phyloP scores from a whole-genome alignment of 169 alveolate genomes.

The Plasmodium gaboni region DNA sequence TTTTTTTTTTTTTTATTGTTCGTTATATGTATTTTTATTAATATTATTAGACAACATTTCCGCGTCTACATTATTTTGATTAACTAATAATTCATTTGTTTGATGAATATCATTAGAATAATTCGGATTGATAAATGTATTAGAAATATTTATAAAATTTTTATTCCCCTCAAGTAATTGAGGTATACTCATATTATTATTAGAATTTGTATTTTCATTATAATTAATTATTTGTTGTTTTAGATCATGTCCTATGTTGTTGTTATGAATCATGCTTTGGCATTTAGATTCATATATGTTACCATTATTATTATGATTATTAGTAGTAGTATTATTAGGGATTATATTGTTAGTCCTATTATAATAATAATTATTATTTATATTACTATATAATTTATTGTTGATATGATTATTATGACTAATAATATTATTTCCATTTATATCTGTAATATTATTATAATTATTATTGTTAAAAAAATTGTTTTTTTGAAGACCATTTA shows the following conservation, averaged over 20 bases:
- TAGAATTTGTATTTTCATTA: conserved; percentile 19
- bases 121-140: conserved; percentile 47
- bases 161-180: conserved; percentile 46
- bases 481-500: too few relatives aligned
- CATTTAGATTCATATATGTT: conserved; percentile 15
- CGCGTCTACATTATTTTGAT: conserved; percentile 38
- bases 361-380: neutral
- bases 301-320: conserved; percentile 5
- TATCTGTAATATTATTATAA: neutral
- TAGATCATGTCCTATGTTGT: conserved; percentile 14
- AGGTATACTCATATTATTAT: conserved; percentile 19
- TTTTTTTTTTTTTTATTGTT: neutral
- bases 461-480: conserved; percentile 10
- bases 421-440: conserved; percentile 11
- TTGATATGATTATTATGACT: conserved; percentile 3
- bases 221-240: conserved; percentile 18
- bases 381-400: conserved; percentile 2
- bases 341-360: neutral
- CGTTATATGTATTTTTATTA: neutral
- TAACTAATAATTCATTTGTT: conserved; percentile 24
- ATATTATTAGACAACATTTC: conserved; percentile 11
- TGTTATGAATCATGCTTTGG: conserved; percentile 6
- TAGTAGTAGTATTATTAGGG: neutral
- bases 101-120: conserved; percentile 16
- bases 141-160: conserved; percentile 64